phyloP scores from a whole-genome alignment of 768 basidiomycete species.

The Tulasnella sp. region DNA sequence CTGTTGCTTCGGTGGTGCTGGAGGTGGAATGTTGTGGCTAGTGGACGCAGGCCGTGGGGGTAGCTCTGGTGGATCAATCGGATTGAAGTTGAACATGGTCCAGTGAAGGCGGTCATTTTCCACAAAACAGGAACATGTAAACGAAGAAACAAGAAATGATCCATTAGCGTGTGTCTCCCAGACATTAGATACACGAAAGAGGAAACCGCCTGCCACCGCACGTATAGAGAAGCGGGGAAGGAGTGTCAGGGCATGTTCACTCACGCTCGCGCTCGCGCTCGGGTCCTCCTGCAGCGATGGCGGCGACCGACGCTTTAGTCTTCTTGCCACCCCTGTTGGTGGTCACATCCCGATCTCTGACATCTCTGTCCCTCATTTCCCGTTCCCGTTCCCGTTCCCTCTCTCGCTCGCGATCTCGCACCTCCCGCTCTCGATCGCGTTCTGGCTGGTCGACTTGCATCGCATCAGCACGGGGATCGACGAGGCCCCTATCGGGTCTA shows the following conservation, averaged over 20 bases:
- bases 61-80: not conserved
- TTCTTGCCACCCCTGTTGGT: not conserved
- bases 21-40: not conserved
- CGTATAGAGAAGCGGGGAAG: not conserved
- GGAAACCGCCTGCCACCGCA: not conserved
- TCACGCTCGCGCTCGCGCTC: conserved; percentile 9
- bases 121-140: not conserved
- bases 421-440: conserved; percentile 26
- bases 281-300: not conserved
- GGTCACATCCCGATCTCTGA: not conserved
- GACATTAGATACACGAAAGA: not conserved
- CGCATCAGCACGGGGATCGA: no score
- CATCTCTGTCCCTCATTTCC: conserved; percentile 17
- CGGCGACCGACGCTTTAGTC: not conserved
- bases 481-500: conserved; percentile 24
- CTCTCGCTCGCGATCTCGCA: conserved; percentile 28
- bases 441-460: conserved; percentile 23
- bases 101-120: not conserved
- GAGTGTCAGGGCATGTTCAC: not conserved
- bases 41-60: conserved; percentile 4
- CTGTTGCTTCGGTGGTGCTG: not conserved
- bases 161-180: conserved; percentile 6
- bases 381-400: conserved; percentile 31
- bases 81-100: not conserved
- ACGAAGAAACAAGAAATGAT: not conserved